Evolutionary conservation across 2,329 filamentous ascomycete species (phyloP).

Genomic region (Orbilia quercus): DNA sequence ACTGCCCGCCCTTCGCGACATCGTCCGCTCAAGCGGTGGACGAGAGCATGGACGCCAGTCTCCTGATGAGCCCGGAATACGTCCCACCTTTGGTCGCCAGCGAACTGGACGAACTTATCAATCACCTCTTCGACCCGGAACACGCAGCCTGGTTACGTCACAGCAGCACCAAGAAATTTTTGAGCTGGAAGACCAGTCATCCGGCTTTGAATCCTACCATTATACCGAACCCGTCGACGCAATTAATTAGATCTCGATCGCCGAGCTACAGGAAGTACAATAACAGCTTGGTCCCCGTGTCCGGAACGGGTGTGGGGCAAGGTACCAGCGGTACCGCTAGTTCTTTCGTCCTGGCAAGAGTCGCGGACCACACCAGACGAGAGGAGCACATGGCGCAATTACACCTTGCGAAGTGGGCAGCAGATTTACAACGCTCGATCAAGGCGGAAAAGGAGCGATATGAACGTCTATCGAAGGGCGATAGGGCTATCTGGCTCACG

Average conservation of each 20-base stretch:
- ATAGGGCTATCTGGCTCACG: conserved; percentile 76
- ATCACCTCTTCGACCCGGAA: conserved; percentile 79
- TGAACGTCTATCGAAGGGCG: conserved; percentile 71
- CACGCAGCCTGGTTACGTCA: conserved; percentile 85
- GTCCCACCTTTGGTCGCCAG: conserved; percentile 81
- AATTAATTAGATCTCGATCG: conserved; percentile 62
- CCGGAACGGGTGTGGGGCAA: conserved; percentile 36
- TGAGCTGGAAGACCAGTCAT: conserved; percentile 70
- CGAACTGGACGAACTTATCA: conserved; percentile 77
- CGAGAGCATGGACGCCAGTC: conserved; percentile 89
- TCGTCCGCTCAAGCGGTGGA: conserved; percentile 79
- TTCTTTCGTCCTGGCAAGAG: conserved; percentile 72
- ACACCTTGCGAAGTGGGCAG: conserved; percentile 83
- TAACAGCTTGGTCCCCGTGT: conserved; percentile 38
- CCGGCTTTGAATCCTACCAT: conserved; percentile 45
- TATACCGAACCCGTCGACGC: conserved; percentile 43
- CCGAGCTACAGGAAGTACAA: conserved; percentile 39
- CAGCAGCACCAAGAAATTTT: conserved; percentile 81
- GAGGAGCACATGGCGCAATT: conserved; percentile 74
- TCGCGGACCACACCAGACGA: conserved; percentile 70
- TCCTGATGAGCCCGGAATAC: conserved; percentile 93
- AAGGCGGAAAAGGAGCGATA: conserved; percentile 78
- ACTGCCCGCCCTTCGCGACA: conserved; percentile 74
- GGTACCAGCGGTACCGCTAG: conserved; percentile 61
- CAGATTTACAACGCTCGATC: conserved; percentile 80